These are phyloP conservation scores for Neopestalotiopsis rosae DNA, from an alignment of 2,329 filamentous ascomycete genomes.

Conservation along the genomic window DNA sequence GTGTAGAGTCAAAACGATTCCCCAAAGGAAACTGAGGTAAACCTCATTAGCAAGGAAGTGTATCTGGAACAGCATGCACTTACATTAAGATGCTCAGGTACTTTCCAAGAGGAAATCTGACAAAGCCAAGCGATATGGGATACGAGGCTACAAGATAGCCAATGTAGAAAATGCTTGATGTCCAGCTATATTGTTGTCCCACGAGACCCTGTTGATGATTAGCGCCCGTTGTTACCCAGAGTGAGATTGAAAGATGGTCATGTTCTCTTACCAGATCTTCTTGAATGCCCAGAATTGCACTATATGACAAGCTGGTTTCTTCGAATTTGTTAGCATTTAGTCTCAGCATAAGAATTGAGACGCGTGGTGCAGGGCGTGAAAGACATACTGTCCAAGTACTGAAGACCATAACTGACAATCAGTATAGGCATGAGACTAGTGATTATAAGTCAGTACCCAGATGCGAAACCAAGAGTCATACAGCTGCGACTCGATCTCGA, in stretches of 20 bases:
- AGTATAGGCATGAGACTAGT: slow-evolving; percentile 4
- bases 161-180: slow-evolving; percentile 52
- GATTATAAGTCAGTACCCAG: not conserved
- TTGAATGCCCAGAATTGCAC: slow-evolving; percentile 7
- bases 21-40: slow-evolving; percentile 52
- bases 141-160: slow-evolving; percentile 57
- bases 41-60: no score
- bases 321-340: not conserved
- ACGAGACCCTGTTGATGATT: slow-evolving; percentile 32
- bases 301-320: slow-evolving; percentile 12
- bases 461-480: not conserved
- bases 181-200: slow-evolving; percentile 51
- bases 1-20: slow-evolving; percentile 48
- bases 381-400: slow-evolving; percentile 13
- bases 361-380: not conserved
- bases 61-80: not conserved
- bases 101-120: slow-evolving; percentile 51
- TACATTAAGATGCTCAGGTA: slow-evolving; percentile 42
- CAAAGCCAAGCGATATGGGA: slow-evolving; percentile 53
- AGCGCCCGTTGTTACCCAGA: not conserved
- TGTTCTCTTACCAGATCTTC: not conserved
- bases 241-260: not conserved
- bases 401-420: slow-evolving; percentile 12
- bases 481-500: not conserved
- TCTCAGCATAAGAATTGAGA: not conserved